These are phyloP conservation scores for Striga asiatica DNA, from an alignment of 257 asterid genomes.

Conservation along the genomic window DNA sequence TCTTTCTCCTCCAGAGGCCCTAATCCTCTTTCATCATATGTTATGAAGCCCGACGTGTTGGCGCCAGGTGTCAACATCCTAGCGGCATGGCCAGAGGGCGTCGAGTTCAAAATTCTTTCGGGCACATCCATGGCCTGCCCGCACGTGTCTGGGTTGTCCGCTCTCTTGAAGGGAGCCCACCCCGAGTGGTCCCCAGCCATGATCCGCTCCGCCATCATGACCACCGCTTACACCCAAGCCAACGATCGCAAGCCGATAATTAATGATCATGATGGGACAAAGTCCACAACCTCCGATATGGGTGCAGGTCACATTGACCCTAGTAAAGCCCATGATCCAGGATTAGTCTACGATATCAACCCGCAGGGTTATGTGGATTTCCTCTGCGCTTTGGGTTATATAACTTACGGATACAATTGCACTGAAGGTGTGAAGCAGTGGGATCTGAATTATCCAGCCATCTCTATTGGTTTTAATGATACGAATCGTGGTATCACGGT, in stretches of 20 bases:
- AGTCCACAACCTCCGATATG: constrained; percentile 41
- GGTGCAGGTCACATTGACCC: constrained; percentile 86
- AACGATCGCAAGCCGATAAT: constrained; percentile 35
- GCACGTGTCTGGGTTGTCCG: constrained; percentile 73
- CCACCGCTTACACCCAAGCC: constrained; percentile 42
- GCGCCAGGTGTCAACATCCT: too few relatives aligned
- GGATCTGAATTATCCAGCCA: constrained; percentile 73
- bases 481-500: constrained; percentile 16
- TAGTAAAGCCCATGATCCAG: constrained; percentile 60
- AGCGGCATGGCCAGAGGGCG: constrained; percentile 72
- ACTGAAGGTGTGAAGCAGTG: too few relatives aligned
- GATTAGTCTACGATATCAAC: constrained; percentile 54
- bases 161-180: too few relatives aligned
- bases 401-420: constrained; percentile 19
- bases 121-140: constrained; percentile 98
- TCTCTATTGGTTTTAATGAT: constrained; percentile 36
- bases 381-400: constrained; percentile 53
- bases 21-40: constrained; percentile 23
- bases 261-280: constrained; percentile 41
- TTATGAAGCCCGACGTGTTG: constrained; percentile 65
- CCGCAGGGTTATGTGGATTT: constrained; percentile 39
- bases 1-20: too few relatives aligned
- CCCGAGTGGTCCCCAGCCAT: constrained; percentile 90
- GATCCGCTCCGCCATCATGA: too few relatives aligned
- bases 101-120: constrained; percentile 57